Evolutionary conservation across 208 protist genomes (phyloP).

Genomic region (Herpetomonas muscarum): DNA sequence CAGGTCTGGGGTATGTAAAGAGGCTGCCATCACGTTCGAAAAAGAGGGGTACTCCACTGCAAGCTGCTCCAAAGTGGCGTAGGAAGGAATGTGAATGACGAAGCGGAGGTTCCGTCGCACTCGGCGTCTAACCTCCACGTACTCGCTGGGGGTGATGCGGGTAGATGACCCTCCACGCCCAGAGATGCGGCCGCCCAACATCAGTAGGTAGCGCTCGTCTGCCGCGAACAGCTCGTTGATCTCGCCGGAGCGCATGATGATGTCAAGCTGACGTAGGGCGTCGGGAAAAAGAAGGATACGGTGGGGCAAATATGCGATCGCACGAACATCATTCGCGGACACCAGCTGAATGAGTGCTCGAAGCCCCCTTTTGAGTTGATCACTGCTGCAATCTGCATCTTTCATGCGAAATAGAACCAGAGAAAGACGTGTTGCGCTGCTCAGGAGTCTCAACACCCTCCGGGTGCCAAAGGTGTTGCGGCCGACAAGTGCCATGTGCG

Average conservation of each 20-base stretch:
- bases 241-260: slow-evolving; percentile 57
- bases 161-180: slow-evolving; percentile 8
- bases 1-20: slow-evolving; percentile 21
- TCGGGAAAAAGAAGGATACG: slow-evolving; percentile 35
- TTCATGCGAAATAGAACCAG: slow-evolving; percentile 48
- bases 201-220: slow-evolving; percentile 49
- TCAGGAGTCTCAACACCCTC: slow-evolving; percentile 55
- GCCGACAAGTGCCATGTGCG: slow-evolving; percentile 51
- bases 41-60: slow-evolving; percentile 42
- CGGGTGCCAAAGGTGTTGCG: slow-evolving; percentile 39
- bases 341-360: slow-evolving; percentile 36
- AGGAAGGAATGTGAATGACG: slow-evolving; percentile 41
- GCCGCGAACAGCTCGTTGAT: slow-evolving; percentile 60
- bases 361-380: slow-evolving; percentile 52
- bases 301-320: slow-evolving; percentile 52
- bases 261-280: slow-evolving; percentile 48
- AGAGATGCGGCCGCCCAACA: slow-evolving; percentile 22
- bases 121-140: slow-evolving; percentile 48
- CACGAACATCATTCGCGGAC: slow-evolving; percentile 44
- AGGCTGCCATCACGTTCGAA: slow-evolving; percentile 20
- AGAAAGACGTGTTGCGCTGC: slow-evolving; percentile 34
- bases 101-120: slow-evolving; percentile 55
- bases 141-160: slow-evolving; percentile 23
- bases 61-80: slow-evolving; percentile 26
- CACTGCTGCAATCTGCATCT: slow-evolving; percentile 12